A percentile compares a stretch with the other conserved stretches of the same genome.
These are phyloP conservation scores for Spizellomyces sp. DNA, from an alignment of 192 early-diverging fungal genomes.

Conservation along the genomic window DNA sequence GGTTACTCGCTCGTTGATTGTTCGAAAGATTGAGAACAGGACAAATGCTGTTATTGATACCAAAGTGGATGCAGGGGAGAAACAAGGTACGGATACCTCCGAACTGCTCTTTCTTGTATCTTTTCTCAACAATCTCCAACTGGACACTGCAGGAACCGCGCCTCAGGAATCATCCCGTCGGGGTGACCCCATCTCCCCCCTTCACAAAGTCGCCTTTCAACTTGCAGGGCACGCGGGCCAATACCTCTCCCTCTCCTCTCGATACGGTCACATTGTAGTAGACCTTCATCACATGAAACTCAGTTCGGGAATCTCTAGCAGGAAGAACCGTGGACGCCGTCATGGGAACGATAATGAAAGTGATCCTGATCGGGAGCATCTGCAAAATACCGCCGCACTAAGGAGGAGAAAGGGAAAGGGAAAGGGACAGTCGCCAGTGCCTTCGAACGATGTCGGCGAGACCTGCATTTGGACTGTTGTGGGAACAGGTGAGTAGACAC, in stretches of 20 bases:
- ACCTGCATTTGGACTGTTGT: slow-evolving; percentile 92
- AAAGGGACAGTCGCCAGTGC: slow-evolving; percentile 12
- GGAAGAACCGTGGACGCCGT: no score
- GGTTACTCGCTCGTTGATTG: slow-evolving; percentile 76
- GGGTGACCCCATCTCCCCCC: slow-evolving; percentile 84
- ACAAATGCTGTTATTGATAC: slow-evolving; percentile 62
- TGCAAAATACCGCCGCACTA: neutral
- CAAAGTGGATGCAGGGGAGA: neutral
- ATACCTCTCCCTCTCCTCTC: slow-evolving; percentile 6
- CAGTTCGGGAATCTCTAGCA: no score
- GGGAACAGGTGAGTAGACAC: slow-evolving; percentile 62
- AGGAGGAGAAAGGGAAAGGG: slow-evolving; percentile 15
- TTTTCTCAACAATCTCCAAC: no score
- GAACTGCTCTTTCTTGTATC: neutral
- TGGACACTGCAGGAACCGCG: neutral
- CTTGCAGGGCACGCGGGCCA: slow-evolving; percentile 55
- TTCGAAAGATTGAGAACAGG: slow-evolving; percentile 73
- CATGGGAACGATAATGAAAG: no score
- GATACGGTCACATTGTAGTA: no score
- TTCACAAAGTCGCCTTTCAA: slow-evolving; percentile 91
- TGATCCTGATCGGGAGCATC: neutral
- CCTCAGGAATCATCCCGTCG: neutral
- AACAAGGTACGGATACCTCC: neutral
- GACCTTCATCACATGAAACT: no score
- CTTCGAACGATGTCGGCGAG: slow-evolving; percentile 75